phyloP scores from a whole-genome alignment of 768 basidiomycete genomes.

The Rhodotorula taiwanensis region DNA sequence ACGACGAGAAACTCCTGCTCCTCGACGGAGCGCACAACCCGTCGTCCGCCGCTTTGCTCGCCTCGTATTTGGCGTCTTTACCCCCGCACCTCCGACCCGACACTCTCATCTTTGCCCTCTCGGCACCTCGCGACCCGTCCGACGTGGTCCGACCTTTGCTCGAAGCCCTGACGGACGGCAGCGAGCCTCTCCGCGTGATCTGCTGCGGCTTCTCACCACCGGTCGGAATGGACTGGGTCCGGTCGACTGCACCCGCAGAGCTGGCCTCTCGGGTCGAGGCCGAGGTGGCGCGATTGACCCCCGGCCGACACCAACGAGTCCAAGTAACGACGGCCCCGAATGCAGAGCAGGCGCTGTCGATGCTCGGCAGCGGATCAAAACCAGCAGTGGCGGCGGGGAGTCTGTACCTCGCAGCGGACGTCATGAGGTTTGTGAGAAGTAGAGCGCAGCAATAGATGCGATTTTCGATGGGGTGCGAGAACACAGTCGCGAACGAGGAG shows the following conservation, averaged over 20 bases:
- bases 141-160: slow-evolving; percentile 38
- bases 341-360: slow-evolving; percentile 37
- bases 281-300: slow-evolving; percentile 27
- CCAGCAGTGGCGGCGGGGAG: slow-evolving; percentile 74
- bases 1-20: slow-evolving; percentile 50
- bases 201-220: slow-evolving; percentile 60
- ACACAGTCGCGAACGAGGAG: too few relatives aligned
- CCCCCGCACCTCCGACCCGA: slow-evolving; percentile 46
- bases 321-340: slow-evolving; percentile 49
- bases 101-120: slow-evolving; percentile 73
- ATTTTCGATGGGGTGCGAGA: too few relatives aligned
- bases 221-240: slow-evolving; percentile 93
- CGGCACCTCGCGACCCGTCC: slow-evolving; percentile 55
- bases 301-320: slow-evolving; percentile 50
- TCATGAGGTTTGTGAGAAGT: slow-evolving; percentile 4
- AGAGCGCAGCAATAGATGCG: too few relatives aligned
- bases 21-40: slow-evolving; percentile 93
- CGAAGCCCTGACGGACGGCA: neutral
- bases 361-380: slow-evolving; percentile 34
- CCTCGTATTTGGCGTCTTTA: slow-evolving; percentile 55
- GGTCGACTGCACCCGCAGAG: slow-evolving; percentile 54
- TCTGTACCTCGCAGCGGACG: slow-evolving; percentile 87
- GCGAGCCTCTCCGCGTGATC: slow-evolving; percentile 47
- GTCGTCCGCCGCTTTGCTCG: slow-evolving; percentile 63
- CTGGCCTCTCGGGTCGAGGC: slow-evolving; percentile 46